A percentile compares a stretch with the other conserved stretches of the same genome.
phyloP scores from a whole-genome alignment of 768 basidiomycete species.

The Cystofilobasidium capitatum region DNA sequence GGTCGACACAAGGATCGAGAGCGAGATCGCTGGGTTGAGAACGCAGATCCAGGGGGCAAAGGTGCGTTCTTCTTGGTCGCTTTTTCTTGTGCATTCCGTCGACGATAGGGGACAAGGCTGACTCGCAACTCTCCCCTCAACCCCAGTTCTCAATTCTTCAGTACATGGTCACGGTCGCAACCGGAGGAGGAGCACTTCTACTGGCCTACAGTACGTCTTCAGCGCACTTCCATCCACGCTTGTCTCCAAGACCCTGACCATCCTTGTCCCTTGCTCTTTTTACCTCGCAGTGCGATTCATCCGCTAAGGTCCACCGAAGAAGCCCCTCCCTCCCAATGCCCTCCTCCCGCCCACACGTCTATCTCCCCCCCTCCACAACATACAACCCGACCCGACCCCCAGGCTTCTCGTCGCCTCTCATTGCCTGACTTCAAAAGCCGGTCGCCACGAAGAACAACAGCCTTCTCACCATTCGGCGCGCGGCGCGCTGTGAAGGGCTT shows the following conservation, averaged over 20 bases:
- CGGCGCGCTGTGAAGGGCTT: no score
- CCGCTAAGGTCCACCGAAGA: constrained; percentile 5
- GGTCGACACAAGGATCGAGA: constrained; percentile 92
- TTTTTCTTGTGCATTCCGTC: not conserved
- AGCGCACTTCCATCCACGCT: not conserved
- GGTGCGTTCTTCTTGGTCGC: not conserved
- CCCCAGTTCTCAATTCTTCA: constrained; percentile 13
- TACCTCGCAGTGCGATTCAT: constrained; percentile 8
- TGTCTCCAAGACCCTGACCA: not conserved
- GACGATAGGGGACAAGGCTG: not conserved
- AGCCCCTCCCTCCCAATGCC: no score
- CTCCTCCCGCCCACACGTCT: no score
- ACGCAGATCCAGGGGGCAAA: constrained; percentile 36
- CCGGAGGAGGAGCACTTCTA: constrained; percentile 11
- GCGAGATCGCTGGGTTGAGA: constrained; percentile 77
- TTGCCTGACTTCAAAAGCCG: no score
- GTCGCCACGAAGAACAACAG: no score
- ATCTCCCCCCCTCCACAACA: no score
- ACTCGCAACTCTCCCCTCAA: not conserved
- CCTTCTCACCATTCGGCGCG: no score
- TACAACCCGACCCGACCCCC: no score
- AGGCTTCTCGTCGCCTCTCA: no score
- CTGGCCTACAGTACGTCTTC: constrained; percentile 11
- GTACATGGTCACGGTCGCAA: constrained; percentile 21
- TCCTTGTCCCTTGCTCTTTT: not conserved